These are phyloP conservation scores for Tephrocybe sp. DNA, from an alignment of 768 basidiomycete genomes.

Conservation along the genomic window DNA sequence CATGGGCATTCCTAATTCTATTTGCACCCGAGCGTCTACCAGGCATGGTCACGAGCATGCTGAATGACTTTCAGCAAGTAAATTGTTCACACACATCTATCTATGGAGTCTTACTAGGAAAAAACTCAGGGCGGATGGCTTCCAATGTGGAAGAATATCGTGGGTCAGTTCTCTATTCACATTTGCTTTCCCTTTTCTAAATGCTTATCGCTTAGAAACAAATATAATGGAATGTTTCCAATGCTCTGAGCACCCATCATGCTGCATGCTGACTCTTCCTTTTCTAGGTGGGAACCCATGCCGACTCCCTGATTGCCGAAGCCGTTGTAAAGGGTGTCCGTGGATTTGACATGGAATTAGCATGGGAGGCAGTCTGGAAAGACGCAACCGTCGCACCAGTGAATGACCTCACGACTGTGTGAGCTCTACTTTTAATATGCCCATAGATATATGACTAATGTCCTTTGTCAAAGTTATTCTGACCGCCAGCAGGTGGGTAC, in stretches of 20 bases:
- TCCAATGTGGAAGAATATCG: slow-evolving; percentile 89
- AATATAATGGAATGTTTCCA: slow-evolving; percentile 67
- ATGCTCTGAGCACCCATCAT: not conserved
- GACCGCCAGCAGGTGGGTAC: slow-evolving; percentile 65
- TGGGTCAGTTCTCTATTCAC: slow-evolving; percentile 37
- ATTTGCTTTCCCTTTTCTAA: not conserved
- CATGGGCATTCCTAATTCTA: slow-evolving; percentile 77
- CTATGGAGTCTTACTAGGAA: no score
- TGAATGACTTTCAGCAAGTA: slow-evolving; percentile 73
- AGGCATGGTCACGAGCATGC: slow-evolving; percentile 76
- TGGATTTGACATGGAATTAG: slow-evolving; percentile 60
- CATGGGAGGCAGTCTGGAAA: slow-evolving; percentile 75
- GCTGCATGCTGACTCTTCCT: no score
- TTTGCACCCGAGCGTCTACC: slow-evolving; percentile 75
- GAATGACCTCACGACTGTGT: slow-evolving; percentile 52
- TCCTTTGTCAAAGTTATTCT: slow-evolving; percentile 42
- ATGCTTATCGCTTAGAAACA: slow-evolving; percentile 48
- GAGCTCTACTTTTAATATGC: slow-evolving; percentile 18
- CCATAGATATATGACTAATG: not conserved
- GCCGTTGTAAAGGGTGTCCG: slow-evolving; percentile 64
- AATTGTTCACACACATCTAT: not conserved
- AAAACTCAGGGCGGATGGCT: slow-evolving; percentile 75
- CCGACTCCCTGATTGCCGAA: slow-evolving; percentile 74
- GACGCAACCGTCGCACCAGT: slow-evolving; percentile 64
- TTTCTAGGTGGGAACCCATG: slow-evolving; percentile 68